Evolutionary conservation across 345 rosid genomes (phyloP).

Genomic region (Durio zibethinus): DNA sequence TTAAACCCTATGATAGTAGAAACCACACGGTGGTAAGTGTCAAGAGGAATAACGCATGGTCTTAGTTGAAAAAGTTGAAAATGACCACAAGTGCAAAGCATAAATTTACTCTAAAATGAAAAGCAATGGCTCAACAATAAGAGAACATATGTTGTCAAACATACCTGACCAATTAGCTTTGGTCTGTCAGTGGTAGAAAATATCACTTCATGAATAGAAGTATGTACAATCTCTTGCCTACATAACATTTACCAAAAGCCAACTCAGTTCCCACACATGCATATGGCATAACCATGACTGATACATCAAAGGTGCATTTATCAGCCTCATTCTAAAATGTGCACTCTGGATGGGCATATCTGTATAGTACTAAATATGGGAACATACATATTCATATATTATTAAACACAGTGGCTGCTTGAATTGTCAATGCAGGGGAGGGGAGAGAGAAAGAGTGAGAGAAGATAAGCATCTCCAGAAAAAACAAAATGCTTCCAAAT

Average conservation of each 20-base stretch:
- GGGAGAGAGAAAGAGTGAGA: not conserved
- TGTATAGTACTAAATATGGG: not conserved
- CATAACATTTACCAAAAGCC: slow-evolving; percentile 21
- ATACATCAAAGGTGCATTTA: not conserved
- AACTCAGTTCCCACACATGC: slow-evolving; percentile 10
- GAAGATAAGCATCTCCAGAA: not conserved
- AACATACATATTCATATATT: not conserved
- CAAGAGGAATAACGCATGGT: not conserved
- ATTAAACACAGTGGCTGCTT: not conserved
- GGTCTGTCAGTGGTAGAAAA: slow-evolving; percentile 72
- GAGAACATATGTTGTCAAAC: not conserved
- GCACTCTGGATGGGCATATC: not conserved
- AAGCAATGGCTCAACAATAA: not conserved
- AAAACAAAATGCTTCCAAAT: not conserved
- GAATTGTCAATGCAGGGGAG: not conserved
- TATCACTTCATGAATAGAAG: slow-evolving; percentile 60
- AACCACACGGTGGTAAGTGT: not conserved
- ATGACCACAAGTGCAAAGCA: not conserved
- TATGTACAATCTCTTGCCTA: slow-evolving; percentile 42
- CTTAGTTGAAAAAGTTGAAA: not conserved
- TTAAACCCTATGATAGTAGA: not conserved
- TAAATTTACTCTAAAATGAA: not conserved
- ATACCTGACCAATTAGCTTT: slow-evolving; percentile 79
- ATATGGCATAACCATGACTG: not conserved
- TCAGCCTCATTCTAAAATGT: not conserved